Conservation (phyloP, 2,329 filamentous ascomycete genomes). For the Colletotrichum sp. region DNA sequence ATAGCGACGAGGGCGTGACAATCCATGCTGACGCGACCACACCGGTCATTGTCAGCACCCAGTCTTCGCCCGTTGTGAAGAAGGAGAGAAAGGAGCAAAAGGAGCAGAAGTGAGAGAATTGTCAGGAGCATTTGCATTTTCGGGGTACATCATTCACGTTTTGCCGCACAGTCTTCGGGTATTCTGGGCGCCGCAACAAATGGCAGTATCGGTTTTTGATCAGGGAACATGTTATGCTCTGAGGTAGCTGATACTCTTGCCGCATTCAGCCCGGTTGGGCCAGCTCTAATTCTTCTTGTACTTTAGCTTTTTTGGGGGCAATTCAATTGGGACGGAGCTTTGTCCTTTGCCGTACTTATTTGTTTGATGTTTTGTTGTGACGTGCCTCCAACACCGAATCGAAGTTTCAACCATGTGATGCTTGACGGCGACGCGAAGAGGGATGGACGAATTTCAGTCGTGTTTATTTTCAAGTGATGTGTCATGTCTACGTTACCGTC, state of each 20-base stretch:
- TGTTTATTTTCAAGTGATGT: background rate
- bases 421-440: background rate
- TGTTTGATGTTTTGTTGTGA: background rate
- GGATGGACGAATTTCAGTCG: background rate
- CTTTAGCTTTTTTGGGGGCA: constrained; percentile 37
- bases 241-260: constrained; percentile 37
- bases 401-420: background rate
- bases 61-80: constrained; percentile 54
- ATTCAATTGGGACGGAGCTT: background rate
- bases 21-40: constrained; percentile 55
- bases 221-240: constrained; percentile 40
- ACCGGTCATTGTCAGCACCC: constrained; percentile 45
- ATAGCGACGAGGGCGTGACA: constrained; percentile 59
- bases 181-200: constrained; percentile 14
- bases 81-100: background rate
- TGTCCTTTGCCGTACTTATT: constrained; percentile 10
- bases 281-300: constrained; percentile 43
- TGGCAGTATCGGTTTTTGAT: constrained; percentile 26
- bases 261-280: constrained; percentile 31
- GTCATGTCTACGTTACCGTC: constrained; percentile 11
- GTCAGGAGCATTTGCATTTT: constrained; percentile 19
- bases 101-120: constrained; percentile 18
- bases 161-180: constrained; percentile 2
- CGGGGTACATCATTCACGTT: constrained; percentile 17
- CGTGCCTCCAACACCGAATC: background rate